phyloP scores from a whole-genome alignment of 139 green algal species.

The Desmodesmus armatus region DNA sequence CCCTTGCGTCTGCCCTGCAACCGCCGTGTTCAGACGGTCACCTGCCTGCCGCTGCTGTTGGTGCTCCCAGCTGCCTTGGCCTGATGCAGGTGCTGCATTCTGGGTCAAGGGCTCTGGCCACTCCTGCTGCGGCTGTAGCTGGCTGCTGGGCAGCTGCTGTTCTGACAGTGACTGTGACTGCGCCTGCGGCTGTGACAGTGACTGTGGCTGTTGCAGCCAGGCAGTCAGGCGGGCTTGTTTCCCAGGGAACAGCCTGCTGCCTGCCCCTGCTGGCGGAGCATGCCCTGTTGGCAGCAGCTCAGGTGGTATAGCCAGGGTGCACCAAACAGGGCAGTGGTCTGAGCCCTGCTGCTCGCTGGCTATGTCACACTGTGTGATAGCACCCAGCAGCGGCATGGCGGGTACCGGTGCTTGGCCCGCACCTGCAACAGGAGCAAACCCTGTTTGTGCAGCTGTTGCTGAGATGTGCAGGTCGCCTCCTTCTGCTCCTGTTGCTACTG shows the following conservation, averaged over 20 bases:
- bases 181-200: neutral
- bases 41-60: too few relatives aligned
- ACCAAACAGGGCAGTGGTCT: slow-evolving; percentile 82
- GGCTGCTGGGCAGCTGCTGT: neutral
- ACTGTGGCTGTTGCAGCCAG: slow-evolving; percentile 34
- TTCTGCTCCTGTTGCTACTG: neutral
- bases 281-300: slow-evolving; percentile 3
- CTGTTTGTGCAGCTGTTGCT: neutral
- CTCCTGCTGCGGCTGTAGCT: neutral
- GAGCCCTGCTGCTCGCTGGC: slow-evolving; percentile 64
- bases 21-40: too few relatives aligned
- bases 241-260: slow-evolving; percentile 39
- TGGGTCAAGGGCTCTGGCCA: neutral
- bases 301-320: slow-evolving; percentile 44
- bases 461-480: too few relatives aligned
- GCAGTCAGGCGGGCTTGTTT: slow-evolving; percentile 57
- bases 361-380: slow-evolving; percentile 62
- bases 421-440: neutral
- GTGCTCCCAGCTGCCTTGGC: too few relatives aligned
- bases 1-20: too few relatives aligned
- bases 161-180: neutral
- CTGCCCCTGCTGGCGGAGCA: neutral
- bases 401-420: too few relatives aligned
- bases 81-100: too few relatives aligned
- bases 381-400: too few relatives aligned